Conservation (phyloP, 2,329 filamentous ascomycete genomes). For the Xylariaceae sp. region DNA sequence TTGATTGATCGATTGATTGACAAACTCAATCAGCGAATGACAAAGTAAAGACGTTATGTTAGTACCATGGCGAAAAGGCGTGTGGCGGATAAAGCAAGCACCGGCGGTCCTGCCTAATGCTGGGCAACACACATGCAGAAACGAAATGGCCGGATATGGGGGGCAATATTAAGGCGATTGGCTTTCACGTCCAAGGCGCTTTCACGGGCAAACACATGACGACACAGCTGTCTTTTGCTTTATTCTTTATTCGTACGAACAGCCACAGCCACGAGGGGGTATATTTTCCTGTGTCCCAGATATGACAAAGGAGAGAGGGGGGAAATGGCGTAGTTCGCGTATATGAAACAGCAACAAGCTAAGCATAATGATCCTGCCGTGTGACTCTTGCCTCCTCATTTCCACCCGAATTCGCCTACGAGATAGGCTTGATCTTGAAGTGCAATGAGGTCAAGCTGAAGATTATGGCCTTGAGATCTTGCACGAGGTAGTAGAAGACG, state of each 20-base stretch:
- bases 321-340: conserved; percentile 22
- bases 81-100: conserved; percentile 3
- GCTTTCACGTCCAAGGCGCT: conserved; percentile 9
- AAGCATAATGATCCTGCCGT: conserved; percentile 6
- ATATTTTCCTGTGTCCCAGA: conserved; percentile 26
- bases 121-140: conserved; percentile 4
- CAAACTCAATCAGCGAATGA: conserved; percentile 2
- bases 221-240: conserved; percentile 16
- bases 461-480: conserved; percentile 92
- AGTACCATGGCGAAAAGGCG: conserved; percentile 7
- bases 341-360: conserved; percentile 15
- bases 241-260: conserved; percentile 19
- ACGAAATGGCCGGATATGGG: too few species aligned
- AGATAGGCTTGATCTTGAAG: conserved; percentile 90
- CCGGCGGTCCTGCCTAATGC: neutral
- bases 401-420: conserved; percentile 17
- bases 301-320: conserved; percentile 5
- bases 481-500: conserved; percentile 97
- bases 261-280: conserved; percentile 23
- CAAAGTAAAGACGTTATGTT: conserved; percentile 1
- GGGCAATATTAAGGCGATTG: conserved; percentile 7
- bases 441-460: conserved; percentile 95
- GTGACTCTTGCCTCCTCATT: neutral
- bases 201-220: conserved; percentile 7
- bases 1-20: neutral